Percentiles rank a stretch among this genome's conserved stretches.
Conservation (phyloP, 441 rosid species). For the Pelargonium exstipulatum region DNA sequence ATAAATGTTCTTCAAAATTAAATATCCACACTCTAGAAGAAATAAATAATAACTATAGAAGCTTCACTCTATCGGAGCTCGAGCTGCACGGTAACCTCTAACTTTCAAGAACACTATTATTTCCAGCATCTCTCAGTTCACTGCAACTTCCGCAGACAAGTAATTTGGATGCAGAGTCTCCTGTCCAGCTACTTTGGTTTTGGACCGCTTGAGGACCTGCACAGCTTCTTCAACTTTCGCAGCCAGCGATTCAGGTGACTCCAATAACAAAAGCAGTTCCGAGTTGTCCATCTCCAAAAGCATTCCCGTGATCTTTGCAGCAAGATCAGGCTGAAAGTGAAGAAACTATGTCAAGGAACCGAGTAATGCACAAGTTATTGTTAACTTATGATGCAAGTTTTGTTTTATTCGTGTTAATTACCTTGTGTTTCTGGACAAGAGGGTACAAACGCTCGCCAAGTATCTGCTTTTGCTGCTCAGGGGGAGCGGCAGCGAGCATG, state of each 20-base stretch:
- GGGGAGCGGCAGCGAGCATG: conserved; percentile 54
- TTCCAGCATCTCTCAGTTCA: conserved; percentile 30
- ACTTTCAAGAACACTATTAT: background rate
- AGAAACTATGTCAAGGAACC: too few relatives aligned
- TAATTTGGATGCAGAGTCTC: conserved; percentile 39
- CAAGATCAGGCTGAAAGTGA: conserved; percentile 44
- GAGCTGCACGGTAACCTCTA: too few relatives aligned
- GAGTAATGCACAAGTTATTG: background rate
- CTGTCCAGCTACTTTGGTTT: conserved; percentile 36
- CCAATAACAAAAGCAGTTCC: conserved; percentile 37
- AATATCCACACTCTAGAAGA: too few relatives aligned
- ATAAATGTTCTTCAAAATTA: too few relatives aligned
- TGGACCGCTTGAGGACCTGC: conserved; percentile 43
- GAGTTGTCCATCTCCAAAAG: conserved; percentile 48
- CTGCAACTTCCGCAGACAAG: conserved; percentile 57
- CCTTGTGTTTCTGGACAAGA: conserved; percentile 60
- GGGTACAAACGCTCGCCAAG: conserved; percentile 62
- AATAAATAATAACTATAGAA: too few relatives aligned
- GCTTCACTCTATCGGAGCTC: too few relatives aligned
- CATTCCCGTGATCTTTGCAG: conserved; percentile 55
- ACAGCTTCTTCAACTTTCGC: conserved; percentile 44
- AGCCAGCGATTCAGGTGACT: conserved; percentile 41
- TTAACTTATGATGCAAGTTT: background rate
- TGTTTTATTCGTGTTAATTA: conserved; percentile 13
- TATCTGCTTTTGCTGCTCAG: conserved; percentile 54